Base-by-base conservation (phyloP, 345 rosid genomes). In the Pistacia vera region DNA sequence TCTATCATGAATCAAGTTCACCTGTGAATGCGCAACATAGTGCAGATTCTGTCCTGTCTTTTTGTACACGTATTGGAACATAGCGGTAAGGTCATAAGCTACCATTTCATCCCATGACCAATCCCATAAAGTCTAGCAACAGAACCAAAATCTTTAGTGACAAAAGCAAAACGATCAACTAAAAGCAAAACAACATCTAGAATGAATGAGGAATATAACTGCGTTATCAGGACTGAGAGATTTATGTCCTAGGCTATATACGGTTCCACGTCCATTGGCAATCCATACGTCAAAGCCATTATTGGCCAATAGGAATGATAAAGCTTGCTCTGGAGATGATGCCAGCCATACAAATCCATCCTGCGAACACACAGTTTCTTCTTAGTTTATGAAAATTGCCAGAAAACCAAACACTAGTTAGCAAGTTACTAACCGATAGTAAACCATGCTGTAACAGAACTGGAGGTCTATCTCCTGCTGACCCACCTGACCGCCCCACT, bases 61-160 rank as follows among this genome's bases (percentile, higher is more conserved):
- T 35, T 76, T 58, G 30, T 80, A 54, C 28, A 88, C 86, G 41
- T 88, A 84, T 35, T 79, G 76, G 66, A 87, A 61, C n/a, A 78
- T 74, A 7, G 89, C 88, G 10, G 94, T 87, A 74, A 88, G 89
- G 66, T 90, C 92, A 66, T 63, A 80, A 4, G 86, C 67, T n/a
- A 65, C 85, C 58, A 87, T 30, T 76, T 85, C 87, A 36, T 90
- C 89, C 92, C 92, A 87, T 0, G 94, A 74, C 94, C 94, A 90
- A 28, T 78, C 74, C 90, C 94, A 88, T 14, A 72, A 88, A 9
- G 80, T 84, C 94, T 88, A 58, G 30, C 16, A 44, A 51, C 57
- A n/a, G 90, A 86, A 68, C 16, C 17, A 54, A 54, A 54, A 54
- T 54, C 28, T 61, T 35, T 14, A 62, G 8, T 20, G 44, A 13